Percentiles rank a stretch among this genome's conserved stretches.
Evolutionary conservation across 116 monocot genomes (phyloP).

Genomic region (Thalassia testudinum): DNA sequence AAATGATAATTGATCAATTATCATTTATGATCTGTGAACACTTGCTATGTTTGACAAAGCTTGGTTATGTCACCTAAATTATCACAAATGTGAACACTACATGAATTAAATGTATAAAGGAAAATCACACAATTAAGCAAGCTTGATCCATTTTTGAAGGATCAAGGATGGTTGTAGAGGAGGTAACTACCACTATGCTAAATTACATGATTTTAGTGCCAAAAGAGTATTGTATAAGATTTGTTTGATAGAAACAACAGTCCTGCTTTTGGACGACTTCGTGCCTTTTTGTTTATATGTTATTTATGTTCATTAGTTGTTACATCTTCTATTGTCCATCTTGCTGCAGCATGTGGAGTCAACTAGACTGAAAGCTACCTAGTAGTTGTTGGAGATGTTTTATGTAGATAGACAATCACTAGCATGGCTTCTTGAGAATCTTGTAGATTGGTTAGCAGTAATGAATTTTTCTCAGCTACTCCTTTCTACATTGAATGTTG

Average conservation of each 20-base stretch:
- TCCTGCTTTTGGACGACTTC: neutral
- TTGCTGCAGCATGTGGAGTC: conserved; percentile 32
- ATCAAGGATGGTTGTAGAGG: conserved; percentile 45
- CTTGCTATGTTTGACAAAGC: no score
- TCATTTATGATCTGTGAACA: no score
- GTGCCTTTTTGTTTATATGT: neutral
- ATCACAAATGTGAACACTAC: no score
- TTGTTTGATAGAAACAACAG: neutral
- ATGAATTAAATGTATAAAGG: no score
- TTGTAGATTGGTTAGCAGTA: conserved; percentile 97
- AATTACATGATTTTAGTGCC: neutral
- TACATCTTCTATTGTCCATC: neutral
- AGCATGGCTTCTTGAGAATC: conserved; percentile 67
- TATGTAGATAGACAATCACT: conserved; percentile 67
- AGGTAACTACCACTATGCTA: neutral
- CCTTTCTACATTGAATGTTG: neutral
- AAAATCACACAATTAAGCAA: no score
- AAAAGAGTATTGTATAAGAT: neutral
- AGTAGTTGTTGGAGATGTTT: conserved; percentile 78
- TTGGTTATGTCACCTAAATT: no score
- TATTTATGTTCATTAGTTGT: neutral
- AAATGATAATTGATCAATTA: no score
- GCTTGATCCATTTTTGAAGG: conserved; percentile 41
- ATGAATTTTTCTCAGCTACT: conserved; percentile 21
- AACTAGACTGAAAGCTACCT: conserved; percentile 64